A percentile compares a stretch with the other conserved stretches of the same genome.
phyloP scores from a whole-genome alignment of 345 rosid genomes.

The Salix dunnii region DNA sequence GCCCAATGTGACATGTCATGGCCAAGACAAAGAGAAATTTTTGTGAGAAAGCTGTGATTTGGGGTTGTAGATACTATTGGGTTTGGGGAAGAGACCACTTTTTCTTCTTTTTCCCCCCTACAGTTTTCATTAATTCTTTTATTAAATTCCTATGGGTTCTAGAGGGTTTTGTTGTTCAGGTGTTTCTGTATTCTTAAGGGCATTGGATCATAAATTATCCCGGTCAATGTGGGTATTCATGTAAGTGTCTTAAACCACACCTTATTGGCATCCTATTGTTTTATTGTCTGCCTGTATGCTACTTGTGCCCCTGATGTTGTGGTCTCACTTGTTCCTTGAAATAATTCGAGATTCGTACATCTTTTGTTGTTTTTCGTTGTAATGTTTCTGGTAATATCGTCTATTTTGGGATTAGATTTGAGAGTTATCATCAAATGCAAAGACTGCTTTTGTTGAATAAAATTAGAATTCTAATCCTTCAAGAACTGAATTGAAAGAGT shows the following conservation, averaged over 20 bases:
- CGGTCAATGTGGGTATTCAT: conserved; percentile 23
- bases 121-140: conserved; percentile 20
- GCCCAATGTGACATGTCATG: conserved; percentile 4
- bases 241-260: conserved; percentile 11
- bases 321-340: background rate
- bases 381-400: no score
- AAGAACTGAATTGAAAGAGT: no score
- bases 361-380: background rate
- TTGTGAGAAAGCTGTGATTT: conserved; percentile 21
- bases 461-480: no score
- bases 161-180: conserved; percentile 10
- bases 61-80: conserved; percentile 33
- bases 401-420: no score
- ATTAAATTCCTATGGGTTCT: conserved; percentile 19
- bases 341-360: background rate
- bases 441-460: no score
- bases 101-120: background rate
- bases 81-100: conserved; percentile 12
- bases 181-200: conserved; percentile 13
- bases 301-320: background rate
- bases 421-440: no score
- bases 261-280: conserved; percentile 3
- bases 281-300: background rate
- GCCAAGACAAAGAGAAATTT: background rate
- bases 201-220: conserved; percentile 23